These are phyloP conservation scores for Coprinellus micaceus DNA, from an alignment of 768 basidiomycete species.

Conservation along the genomic window DNA sequence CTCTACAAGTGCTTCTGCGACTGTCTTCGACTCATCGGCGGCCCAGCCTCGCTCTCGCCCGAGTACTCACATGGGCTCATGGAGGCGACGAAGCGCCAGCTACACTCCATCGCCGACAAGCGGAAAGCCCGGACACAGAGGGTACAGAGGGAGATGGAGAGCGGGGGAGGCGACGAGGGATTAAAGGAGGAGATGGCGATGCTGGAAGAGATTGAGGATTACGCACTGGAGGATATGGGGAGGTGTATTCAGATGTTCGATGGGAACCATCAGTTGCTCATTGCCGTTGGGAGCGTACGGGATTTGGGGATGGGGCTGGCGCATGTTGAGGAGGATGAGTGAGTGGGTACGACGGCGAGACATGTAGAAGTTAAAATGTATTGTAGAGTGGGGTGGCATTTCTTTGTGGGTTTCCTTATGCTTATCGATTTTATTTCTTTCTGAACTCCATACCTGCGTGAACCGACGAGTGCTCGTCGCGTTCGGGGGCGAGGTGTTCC, in stretches of 20 bases:
- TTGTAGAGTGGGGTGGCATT: too few species aligned
- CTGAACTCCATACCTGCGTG: too few species aligned
- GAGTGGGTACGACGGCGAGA: too few species aligned
- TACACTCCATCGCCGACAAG: conserved; percentile 64
- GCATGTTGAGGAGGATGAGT: conserved; percentile 36
- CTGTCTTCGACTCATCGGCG: conserved; percentile 55
- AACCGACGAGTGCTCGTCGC: too few species aligned
- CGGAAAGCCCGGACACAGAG: conserved; percentile 50
- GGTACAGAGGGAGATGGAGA: conserved; percentile 31
- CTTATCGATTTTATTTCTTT: too few species aligned
- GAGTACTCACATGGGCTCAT: conserved; percentile 54
- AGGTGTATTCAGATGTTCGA: conserved; percentile 59
- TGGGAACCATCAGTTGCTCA: conserved; percentile 55
- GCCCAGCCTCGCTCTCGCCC: conserved; percentile 46
- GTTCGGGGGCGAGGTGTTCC: too few species aligned
- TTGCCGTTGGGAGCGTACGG: conserved; percentile 68
- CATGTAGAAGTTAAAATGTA: too few species aligned
- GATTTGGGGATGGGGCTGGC: conserved; percentile 60
- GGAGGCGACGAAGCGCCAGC: conserved; percentile 69
- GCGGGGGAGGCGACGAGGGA: conserved; percentile 25
- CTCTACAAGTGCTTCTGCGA: conserved; percentile 71
- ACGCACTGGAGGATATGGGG: conserved; percentile 75
- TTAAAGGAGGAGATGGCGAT: conserved; percentile 69
- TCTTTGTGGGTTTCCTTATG: too few species aligned
- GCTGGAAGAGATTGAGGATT: conserved; percentile 81